These are phyloP conservation scores for Hylodesmum podocarpum DNA, from an alignment of 306 rosid species.

Conservation along the genomic window DNA sequence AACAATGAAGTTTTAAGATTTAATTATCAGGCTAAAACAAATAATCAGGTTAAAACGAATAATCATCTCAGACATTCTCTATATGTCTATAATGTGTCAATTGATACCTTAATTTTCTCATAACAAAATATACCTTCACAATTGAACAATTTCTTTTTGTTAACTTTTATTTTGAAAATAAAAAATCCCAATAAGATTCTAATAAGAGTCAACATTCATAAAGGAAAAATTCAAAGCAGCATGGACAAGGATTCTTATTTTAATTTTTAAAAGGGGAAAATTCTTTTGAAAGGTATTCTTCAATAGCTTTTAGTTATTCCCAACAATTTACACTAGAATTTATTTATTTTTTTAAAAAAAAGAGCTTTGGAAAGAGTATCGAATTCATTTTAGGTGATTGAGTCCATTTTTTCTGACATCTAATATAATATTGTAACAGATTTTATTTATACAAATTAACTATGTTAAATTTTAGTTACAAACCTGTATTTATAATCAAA, in stretches of 20 bases:
- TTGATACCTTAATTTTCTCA: not conserved
- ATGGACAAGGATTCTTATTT: not conserved
- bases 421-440: too few species aligned
- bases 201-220: not conserved
- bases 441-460: too few species aligned
- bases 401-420: not conserved
- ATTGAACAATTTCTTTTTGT: not conserved
- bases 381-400: not conserved
- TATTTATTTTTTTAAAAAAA: too few species aligned
- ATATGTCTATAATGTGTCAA: not conserved
- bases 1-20: not conserved
- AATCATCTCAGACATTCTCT: too few species aligned
- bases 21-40: not conserved
- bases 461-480: too few species aligned
- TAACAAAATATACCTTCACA: not conserved
- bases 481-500: too few species aligned
- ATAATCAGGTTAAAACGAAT: not conserved
- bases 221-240: not conserved
- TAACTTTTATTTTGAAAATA: not conserved
- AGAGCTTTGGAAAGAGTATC: not conserved
- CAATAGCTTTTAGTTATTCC: not conserved
- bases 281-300: not conserved
- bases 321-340: not conserved
- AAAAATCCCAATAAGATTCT: not conserved
- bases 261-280: not conserved